phyloP scores from a whole-genome alignment of 371 early-diverging fungal species.

The Encephalitozoon intestinalis region DNA sequence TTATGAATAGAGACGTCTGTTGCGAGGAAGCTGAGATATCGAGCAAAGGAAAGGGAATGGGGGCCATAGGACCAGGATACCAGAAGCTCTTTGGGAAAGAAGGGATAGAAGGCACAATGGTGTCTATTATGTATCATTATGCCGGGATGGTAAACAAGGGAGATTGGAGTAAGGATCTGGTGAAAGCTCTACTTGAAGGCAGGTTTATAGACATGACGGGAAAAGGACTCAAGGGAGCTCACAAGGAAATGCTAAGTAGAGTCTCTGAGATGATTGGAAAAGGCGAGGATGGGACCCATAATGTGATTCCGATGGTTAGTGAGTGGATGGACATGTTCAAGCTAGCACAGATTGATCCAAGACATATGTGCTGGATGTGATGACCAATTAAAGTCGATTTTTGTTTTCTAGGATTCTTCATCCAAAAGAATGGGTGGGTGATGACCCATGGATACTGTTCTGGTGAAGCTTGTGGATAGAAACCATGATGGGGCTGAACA shows the following conservation, averaged over 20 bases:
- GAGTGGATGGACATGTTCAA: neutral
- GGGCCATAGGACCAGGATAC: constrained; percentile 47
- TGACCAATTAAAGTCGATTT: neutral
- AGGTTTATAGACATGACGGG: neutral
- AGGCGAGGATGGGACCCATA: neutral
- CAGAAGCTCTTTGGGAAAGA: constrained; percentile 47
- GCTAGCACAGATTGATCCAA: neutral
- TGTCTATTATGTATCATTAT: constrained; percentile 45
- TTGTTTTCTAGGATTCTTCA: neutral
- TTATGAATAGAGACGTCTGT: constrained; percentile 36
- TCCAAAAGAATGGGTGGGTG: neutral
- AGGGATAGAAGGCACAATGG: constrained; percentile 50
- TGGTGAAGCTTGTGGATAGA: neutral
- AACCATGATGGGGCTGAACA: neutral
- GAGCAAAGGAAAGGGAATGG: constrained; percentile 10
- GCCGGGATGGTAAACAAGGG: constrained; percentile 14
- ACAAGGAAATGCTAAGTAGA: neutral
- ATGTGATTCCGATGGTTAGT: constrained; percentile 2
- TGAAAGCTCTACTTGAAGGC: neutral
- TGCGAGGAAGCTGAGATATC: constrained; percentile 5
- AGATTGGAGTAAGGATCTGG: constrained; percentile 17
- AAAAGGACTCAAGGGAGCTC: neutral
- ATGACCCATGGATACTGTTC: constrained; percentile 11
- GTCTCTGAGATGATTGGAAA: neutral
- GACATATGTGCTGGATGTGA: neutral